Conservation (phyloP, 2,329 filamentous ascomycete species). For the Hypoxylon sp. region DNA sequence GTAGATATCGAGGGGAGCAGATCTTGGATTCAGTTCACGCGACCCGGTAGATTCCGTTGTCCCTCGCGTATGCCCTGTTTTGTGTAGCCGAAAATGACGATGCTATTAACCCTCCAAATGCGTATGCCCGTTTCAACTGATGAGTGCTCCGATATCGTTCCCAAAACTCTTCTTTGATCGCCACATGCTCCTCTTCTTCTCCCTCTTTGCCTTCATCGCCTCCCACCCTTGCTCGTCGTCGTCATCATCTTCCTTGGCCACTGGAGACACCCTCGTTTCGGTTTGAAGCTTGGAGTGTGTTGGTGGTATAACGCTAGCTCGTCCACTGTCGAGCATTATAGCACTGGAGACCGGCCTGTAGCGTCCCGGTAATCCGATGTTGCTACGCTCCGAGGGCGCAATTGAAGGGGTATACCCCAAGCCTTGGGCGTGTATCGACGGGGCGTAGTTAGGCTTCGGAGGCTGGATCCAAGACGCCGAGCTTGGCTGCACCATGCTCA, state of each 20-base stretch:
- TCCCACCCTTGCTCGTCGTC: slow-evolving; percentile 75
- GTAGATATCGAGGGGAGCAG: slow-evolving; percentile 1
- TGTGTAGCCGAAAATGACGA: slow-evolving; percentile 36
- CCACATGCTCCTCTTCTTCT: slow-evolving; percentile 73
- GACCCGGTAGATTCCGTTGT: slow-evolving; percentile 6
- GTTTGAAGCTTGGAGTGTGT: slow-evolving; percentile 51
- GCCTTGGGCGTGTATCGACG: slow-evolving; percentile 59
- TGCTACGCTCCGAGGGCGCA: slow-evolving; percentile 94
- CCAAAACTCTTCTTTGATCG: slow-evolving; percentile 65
- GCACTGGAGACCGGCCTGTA: slow-evolving; percentile 87
- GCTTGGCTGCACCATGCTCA: slow-evolving; percentile 83
- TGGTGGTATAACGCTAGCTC: slow-evolving; percentile 50
- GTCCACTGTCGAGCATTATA: slow-evolving; percentile 49
- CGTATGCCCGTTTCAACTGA: slow-evolving; percentile 46
- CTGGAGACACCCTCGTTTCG: slow-evolving; percentile 51
- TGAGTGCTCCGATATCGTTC: slow-evolving; percentile 58
- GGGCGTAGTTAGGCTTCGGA: slow-evolving; percentile 54
- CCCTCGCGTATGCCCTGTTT: slow-evolving; percentile 31
- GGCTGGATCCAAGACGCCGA: slow-evolving; percentile 64
- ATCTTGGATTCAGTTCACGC: not conserved
- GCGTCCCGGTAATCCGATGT: slow-evolving; percentile 85
- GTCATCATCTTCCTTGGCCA: slow-evolving; percentile 61
- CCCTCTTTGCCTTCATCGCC: slow-evolving; percentile 73
- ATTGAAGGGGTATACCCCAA: slow-evolving; percentile 85
- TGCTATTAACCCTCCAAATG: slow-evolving; percentile 32